phyloP scores from a whole-genome alignment of 163 green algal species.

The Botryococcus braunii region DNA sequence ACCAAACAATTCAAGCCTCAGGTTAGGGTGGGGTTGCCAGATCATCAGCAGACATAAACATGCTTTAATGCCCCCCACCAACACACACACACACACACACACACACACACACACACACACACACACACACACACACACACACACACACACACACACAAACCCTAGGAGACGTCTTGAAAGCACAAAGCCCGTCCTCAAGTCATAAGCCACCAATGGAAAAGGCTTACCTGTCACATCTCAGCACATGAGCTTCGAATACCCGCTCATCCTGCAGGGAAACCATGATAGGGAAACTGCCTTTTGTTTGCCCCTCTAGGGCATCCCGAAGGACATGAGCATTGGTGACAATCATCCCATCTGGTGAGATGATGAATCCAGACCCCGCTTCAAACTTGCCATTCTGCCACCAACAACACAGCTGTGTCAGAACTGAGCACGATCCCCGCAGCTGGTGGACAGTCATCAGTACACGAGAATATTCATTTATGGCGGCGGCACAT shows the following conservation, averaged over 20 bases:
- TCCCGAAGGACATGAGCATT: conserved; percentile 59
- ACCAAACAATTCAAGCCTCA: not conserved
- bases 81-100: not conserved
- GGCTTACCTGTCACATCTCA: conserved; percentile 40
- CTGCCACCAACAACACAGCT: not conserved
- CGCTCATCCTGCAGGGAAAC: conserved; percentile 60
- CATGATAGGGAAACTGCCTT: conserved; percentile 16
- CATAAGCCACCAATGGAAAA: not conserved
- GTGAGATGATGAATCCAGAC: conserved; percentile 51
- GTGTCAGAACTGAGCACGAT: not conserved
- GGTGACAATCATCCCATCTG: conserved; percentile 50
- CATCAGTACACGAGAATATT: no score
- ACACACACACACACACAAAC: not conserved
- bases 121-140: no score
- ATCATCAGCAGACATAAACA: not conserved
- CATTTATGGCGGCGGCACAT: not conserved
- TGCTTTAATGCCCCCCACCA: not conserved
- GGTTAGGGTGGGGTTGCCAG: not conserved
- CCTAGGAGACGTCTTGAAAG: not conserved
- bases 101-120: no score
- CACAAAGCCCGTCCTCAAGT: not conserved
- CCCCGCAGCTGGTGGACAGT: not conserved
- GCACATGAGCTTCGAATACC: conserved; percentile 51
- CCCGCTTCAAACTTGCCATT: conserved; percentile 12
- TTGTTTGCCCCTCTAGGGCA: conserved; percentile 12